phyloP scores from a whole-genome alignment of 1,139 yeast species.

The Pneumocystis jirovecii region DNA sequence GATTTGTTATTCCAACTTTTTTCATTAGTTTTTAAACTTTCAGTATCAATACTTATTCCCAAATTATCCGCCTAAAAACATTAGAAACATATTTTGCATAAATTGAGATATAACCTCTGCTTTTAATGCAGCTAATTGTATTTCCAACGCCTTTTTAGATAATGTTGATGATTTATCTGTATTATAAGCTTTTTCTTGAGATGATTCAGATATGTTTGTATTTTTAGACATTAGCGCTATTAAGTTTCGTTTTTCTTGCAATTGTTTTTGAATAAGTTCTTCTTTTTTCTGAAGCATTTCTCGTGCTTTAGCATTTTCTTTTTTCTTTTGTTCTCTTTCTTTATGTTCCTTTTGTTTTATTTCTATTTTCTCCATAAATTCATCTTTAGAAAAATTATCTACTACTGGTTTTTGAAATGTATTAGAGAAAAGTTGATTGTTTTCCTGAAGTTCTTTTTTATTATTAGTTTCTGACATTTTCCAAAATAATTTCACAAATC shows the following conservation, averaged over 20 bases:
- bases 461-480: constrained; percentile 13
- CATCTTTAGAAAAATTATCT: constrained; percentile 25
- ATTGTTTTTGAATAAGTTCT: constrained; percentile 22
- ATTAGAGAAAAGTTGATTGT: constrained; percentile 3
- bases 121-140: constrained; percentile 24
- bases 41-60: background rate
- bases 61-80: background rate
- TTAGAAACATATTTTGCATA: background rate
- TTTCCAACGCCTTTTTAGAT: constrained; percentile 21
- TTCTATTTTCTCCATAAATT: constrained; percentile 25
- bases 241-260: constrained; percentile 23
- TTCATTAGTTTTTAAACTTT: background rate
- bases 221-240: constrained; percentile 19
- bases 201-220: background rate
- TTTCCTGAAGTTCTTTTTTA: background rate
- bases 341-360: constrained; percentile 32
- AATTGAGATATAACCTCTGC: constrained; percentile 23
- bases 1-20: background rate
- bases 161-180: constrained; percentile 17
- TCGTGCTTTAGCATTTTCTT: constrained; percentile 24
- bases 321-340: constrained; percentile 26
- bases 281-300: constrained; percentile 25
- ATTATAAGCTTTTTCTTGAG: constrained; percentile 14
- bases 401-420: constrained; percentile 9
- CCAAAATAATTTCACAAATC: constrained; percentile 36